Base-by-base conservation (phyloP, 208 protist species). In the Acanthamoeba sp. region DNA sequence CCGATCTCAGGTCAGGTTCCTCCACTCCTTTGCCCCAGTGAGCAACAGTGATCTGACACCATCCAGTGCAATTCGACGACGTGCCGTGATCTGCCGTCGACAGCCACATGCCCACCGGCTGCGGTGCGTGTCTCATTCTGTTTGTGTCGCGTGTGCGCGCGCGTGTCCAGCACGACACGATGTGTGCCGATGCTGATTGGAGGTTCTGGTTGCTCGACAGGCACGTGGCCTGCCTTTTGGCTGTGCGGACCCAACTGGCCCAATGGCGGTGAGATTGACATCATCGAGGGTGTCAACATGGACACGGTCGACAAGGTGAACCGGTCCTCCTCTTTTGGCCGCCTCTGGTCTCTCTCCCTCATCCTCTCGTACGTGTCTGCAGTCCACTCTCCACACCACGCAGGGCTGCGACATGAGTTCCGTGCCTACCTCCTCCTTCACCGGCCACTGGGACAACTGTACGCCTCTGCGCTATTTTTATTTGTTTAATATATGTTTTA, bases 371-470 rank as follows among this genome's bases (percentile, higher is more conserved):
- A 34, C 16, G 1, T 34, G 59, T 45, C 12, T 9, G 38, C 71
- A 80, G 71, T 80, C 71, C 4, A 80, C 71, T 14, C 38, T 80
- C 12, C 71, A 80, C 71, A 80, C 71, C 12, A 45, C 34, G 6
- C 71, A 80, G 34, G 29, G 29, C 71, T 80, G 71, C 22, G 71
- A 80, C 36, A 80, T 80, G 71, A 80, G 71, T 24, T 80, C 71
- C 71, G 71, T 80, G 71, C 71, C 71, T 36, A 80, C 71, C 12
- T 80, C 71, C 1, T 80, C 71, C 71, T 80, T 80, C 71, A 80
- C 71, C 71, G 71, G 71, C 71, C 71, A 80, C 71, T 80, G 71
- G 71, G 71, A 80, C 38, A 80, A 80, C 71, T 80, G 71, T 48
- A 80, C 36, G 59, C 5, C 24, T 62, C 22, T 62, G 3, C 22